Conservation (phyloP, 2,329 filamentous ascomycete species). For the Coniochaeta sp. region DNA sequence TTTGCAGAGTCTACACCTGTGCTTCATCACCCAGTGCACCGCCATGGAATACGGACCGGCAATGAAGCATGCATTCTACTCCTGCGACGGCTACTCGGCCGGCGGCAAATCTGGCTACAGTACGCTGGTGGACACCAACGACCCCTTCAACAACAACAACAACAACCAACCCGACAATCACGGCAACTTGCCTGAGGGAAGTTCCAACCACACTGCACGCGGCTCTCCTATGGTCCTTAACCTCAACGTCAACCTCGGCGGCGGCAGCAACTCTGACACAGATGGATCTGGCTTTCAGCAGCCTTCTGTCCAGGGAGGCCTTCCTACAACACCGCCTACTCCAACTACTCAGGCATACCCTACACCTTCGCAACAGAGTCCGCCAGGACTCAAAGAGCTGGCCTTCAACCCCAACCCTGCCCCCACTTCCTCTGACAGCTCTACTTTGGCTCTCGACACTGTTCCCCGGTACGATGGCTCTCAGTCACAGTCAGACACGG, state of each 20-base stretch:
- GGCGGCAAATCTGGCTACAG: neutral
- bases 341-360: neutral
- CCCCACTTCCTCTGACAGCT: neutral
- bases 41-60: conserved; percentile 5
- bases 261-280: neutral
- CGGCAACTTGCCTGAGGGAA: neutral
- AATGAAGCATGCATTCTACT: neutral
- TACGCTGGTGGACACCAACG: neutral
- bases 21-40: conserved; percentile 6
- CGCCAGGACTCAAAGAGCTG: neutral
- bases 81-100: conserved; percentile 1
- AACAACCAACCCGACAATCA: neutral
- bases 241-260: conserved; percentile 4
- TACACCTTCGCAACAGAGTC: neutral
- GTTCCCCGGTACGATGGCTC: neutral
- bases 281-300: neutral
- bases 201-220: neutral
- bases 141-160: neutral
- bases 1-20: conserved; percentile 5
- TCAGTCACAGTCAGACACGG: neutral
- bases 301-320: neutral
- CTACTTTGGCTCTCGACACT: too few species aligned
- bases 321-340: too few species aligned
- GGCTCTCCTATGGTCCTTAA: conserved; percentile 2
- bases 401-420: neutral